Conservation (phyloP, 2,329 filamentous ascomycete genomes). For the Aspergillus calidoustus region DNA sequence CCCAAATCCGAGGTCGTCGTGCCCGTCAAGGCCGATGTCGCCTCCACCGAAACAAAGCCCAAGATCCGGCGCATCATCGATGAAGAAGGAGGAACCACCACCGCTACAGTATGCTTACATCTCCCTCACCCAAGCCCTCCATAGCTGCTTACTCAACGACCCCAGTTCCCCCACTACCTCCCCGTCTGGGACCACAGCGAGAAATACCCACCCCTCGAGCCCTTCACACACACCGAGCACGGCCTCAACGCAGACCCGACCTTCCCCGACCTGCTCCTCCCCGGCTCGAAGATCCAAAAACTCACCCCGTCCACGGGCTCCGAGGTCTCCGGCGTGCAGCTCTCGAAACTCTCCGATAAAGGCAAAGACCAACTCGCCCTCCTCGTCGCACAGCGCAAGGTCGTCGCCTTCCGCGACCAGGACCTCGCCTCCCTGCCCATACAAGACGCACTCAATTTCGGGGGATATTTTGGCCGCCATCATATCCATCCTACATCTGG, state of each 20-base stretch:
- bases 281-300: slow-evolving; percentile 30
- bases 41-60: slow-evolving; percentile 10
- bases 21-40: slow-evolving; percentile 18
- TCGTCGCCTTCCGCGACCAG: slow-evolving; percentile 55
- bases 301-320: slow-evolving; percentile 41
- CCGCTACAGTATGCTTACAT: slow-evolving; percentile 25
- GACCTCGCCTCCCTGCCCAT: slow-evolving; percentile 73
- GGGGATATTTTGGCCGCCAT: slow-evolving; percentile 76
- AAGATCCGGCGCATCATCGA: slow-evolving; percentile 29
- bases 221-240: slow-evolving; percentile 48
- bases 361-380: slow-evolving; percentile 41
- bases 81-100: slow-evolving; percentile 29
- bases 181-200: slow-evolving; percentile 30
- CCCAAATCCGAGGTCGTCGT: slow-evolving; percentile 18
- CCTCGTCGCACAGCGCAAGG: slow-evolving; percentile 40
- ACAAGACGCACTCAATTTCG: slow-evolving; percentile 68
- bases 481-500: slow-evolving; percentile 82
- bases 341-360: slow-evolving; percentile 33
- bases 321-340: slow-evolving; percentile 39
- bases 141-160: background rate
- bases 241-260: slow-evolving; percentile 48
- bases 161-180: slow-evolving; percentile 33
- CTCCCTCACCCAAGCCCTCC: background rate
- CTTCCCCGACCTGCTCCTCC: slow-evolving; percentile 46
- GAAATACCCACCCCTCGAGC: slow-evolving; percentile 45